Evolutionary conservation across 306 rosid species (phyloP).

Genomic region (Cicer cuneatum): DNA sequence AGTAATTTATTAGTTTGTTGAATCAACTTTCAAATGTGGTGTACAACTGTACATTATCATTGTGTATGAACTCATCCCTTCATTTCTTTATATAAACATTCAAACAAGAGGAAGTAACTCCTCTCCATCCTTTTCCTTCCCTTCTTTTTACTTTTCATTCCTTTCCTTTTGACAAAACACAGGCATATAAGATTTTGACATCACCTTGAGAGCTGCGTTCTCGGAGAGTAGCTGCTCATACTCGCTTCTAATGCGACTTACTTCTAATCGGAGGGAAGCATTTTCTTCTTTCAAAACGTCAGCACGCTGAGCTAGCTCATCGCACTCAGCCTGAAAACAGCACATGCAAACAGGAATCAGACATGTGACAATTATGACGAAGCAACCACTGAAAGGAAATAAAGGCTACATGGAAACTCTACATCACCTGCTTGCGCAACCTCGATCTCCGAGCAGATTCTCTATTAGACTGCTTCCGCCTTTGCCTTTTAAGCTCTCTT

Average conservation of each 20-base stretch:
- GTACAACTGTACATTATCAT: too few species aligned
- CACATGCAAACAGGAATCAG: constrained; percentile 16
- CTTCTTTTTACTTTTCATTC: too few species aligned
- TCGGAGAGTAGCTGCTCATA: constrained; percentile 88
- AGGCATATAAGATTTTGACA: constrained; percentile 35
- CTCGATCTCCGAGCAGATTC: constrained; percentile 99
- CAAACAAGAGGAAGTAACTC: too few species aligned
- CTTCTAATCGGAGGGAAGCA: constrained; percentile 80
- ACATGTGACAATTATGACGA: constrained; percentile 34
- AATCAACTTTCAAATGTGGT: too few species aligned
- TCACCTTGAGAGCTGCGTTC: constrained; percentile 89
- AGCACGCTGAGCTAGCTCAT: constrained; percentile 91
- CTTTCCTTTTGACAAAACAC: too few species aligned
- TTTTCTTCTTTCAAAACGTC: constrained; percentile 89
- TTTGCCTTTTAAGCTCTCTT: constrained; percentile 93
- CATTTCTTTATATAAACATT: too few species aligned
- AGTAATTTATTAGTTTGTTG: too few species aligned
- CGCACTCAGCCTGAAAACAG: constrained; percentile 87
- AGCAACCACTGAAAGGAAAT: constrained; percentile 33
- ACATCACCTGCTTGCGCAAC: constrained; percentile 90
- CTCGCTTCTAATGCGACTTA: constrained; percentile 77
- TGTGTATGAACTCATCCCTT: too few species aligned
- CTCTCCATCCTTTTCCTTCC: too few species aligned
- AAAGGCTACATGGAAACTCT: constrained; percentile 4
- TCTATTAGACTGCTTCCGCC: constrained; percentile 95